A percentile compares a stretch with the other conserved stretches of the same genome.
Evolutionary conservation across 225 moss, liverwort and hornwort genomes (phyloP).

Genomic region (Pseudoscleropodium purum): DNA sequence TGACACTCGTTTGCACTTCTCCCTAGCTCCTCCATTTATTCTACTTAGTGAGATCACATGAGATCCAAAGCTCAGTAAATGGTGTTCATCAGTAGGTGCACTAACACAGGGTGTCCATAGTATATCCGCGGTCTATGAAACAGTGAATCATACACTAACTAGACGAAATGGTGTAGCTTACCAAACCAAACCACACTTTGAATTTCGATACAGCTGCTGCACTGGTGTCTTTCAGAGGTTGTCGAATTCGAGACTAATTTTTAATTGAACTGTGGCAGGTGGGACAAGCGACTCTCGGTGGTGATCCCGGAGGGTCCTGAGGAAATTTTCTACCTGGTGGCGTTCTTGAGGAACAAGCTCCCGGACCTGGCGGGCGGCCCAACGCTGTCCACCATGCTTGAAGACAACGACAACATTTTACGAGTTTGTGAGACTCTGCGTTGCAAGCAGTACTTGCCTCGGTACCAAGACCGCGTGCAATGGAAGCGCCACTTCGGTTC

Average conservation of each 20-base stretch:
- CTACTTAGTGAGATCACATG: background rate
- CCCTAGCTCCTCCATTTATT: background rate
- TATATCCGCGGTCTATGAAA: background rate
- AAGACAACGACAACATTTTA: constrained; percentile 29
- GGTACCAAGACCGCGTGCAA: constrained; percentile 6
- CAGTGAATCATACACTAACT: background rate
- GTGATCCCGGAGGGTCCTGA: constrained; percentile 29
- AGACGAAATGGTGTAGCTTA: background rate
- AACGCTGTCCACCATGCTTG: constrained; percentile 11
- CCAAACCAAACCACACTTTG: background rate
- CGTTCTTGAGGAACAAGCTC: constrained; percentile 33
- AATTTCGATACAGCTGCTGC: background rate
- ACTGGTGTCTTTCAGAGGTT: background rate
- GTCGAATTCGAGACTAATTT: background rate
- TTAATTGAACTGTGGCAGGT: background rate
- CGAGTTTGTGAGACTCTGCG: constrained; percentile 13
- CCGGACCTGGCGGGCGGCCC: constrained; percentile 2
- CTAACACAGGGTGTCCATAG: background rate
- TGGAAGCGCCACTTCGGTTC: constrained; percentile 53
- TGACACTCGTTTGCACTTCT: background rate
- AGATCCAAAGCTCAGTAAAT: background rate
- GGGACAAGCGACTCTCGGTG: constrained; percentile 40
- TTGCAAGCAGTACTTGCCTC: constrained; percentile 46
- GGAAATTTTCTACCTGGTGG: constrained; percentile 44
- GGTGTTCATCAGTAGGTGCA: background rate